A percentile compares a stretch with the other conserved stretches of the same genome.
Evolutionary conservation across 345 rosid genomes (phyloP).

Genomic region (Linum usitatissimum): DNA sequence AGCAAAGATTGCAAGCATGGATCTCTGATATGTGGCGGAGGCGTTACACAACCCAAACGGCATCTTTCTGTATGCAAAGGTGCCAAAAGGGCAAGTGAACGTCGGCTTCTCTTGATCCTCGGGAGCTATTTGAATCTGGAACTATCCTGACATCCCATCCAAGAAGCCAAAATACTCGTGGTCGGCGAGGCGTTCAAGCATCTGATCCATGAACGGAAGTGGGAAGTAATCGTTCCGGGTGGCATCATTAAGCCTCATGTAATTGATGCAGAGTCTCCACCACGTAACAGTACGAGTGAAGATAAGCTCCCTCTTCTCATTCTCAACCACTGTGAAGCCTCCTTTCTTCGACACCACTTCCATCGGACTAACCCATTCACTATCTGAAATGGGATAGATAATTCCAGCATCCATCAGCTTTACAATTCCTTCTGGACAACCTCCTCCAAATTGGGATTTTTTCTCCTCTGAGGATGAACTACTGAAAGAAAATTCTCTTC

Average conservation of each 20-base stretch:
- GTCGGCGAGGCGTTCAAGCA: neutral
- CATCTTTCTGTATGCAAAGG: neutral
- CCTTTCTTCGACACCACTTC: too few relatives aligned
- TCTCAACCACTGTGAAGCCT: too few relatives aligned
- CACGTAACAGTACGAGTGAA: too few relatives aligned
- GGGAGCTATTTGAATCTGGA: neutral
- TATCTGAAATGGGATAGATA: too few relatives aligned
- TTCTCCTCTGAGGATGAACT: too few relatives aligned
- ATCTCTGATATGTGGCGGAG: neutral
- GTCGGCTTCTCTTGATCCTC: neutral
- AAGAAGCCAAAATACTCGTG: neutral
- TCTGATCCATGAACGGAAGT: neutral
- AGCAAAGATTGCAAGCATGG: neutral
- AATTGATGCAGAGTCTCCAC: neutral
- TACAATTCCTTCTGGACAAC: too few relatives aligned
- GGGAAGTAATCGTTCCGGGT: neutral
- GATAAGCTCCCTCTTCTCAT: too few relatives aligned
- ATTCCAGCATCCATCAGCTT: too few relatives aligned
- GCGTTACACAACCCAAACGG: slow-evolving; percentile 1
- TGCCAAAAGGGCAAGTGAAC: neutral
- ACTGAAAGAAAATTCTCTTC: too few relatives aligned
- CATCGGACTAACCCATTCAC: too few relatives aligned
- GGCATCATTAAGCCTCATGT: neutral
- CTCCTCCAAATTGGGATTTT: too few relatives aligned
- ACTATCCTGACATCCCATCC: neutral